Evolutionary conservation across 1,284 basidiomycete genomes (phyloP).

Genomic region (Ustilago lituana): DNA sequence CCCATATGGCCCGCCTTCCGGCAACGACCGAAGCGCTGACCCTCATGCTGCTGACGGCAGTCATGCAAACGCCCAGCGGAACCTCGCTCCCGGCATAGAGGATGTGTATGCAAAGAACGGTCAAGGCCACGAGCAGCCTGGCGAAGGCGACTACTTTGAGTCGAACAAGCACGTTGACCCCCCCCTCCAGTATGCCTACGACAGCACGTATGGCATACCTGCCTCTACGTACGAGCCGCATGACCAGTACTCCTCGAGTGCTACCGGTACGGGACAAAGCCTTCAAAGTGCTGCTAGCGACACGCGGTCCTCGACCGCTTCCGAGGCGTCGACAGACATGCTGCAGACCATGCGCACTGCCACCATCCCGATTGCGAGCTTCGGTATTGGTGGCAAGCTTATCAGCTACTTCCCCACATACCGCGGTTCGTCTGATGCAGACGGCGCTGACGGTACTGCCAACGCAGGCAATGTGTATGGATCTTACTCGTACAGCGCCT

Average conservation of each 20-base stretch:
- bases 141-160: conserved; percentile 25
- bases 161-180: conserved; percentile 8
- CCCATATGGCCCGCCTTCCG: conserved; percentile 12
- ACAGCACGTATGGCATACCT: conserved; percentile 15
- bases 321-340: conserved; percentile 39
- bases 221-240: conserved; percentile 30
- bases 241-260: conserved; percentile 24
- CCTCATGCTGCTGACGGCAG: conserved; percentile 10
- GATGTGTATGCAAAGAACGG: conserved; percentile 2
- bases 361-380: conserved; percentile 57
- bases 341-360: conserved; percentile 52
- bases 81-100: background rate
- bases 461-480: conserved; percentile 23
- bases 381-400: conserved; percentile 64
- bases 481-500: conserved; percentile 42
- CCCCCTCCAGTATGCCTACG: conserved; percentile 23
- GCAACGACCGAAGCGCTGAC: conserved; percentile 3
- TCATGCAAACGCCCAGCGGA: background rate
- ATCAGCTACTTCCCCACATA: conserved; percentile 58
- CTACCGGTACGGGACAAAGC: conserved; percentile 16
- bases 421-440: conserved; percentile 6
- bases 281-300: conserved; percentile 18
- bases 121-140: background rate
- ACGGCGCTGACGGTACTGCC: conserved; percentile 7
- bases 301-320: conserved; percentile 19